These are phyloP conservation scores for Ceratocystis smalleyi DNA, from an alignment of 2,329 filamentous ascomycete genomes.

Conservation along the genomic window DNA sequence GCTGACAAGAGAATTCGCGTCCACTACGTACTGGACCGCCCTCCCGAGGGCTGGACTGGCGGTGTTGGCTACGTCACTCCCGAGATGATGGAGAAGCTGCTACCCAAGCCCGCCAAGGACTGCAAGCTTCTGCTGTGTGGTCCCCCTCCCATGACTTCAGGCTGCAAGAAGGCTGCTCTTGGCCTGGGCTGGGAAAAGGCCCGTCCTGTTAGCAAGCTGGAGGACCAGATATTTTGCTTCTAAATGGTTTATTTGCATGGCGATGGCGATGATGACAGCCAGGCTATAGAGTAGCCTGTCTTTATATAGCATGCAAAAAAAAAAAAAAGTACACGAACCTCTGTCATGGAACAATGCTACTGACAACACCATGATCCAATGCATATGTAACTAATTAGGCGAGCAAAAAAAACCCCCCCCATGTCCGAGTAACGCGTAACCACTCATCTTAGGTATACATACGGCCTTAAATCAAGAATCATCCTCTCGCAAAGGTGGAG, in stretches of 20 bases:
- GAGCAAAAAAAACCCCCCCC: neutral
- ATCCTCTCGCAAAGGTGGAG: neutral
- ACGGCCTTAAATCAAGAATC: neutral
- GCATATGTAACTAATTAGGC: neutral
- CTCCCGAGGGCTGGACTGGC: conserved; percentile 78
- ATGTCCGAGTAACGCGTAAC: neutral
- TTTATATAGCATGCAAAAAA: neutral
- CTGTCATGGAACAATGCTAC: conserved; percentile 10
- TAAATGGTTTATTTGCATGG: conserved; percentile 20
- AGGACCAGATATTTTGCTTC: conserved; percentile 97
- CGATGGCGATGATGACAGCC: neutral
- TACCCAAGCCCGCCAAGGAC: conserved; percentile 69
- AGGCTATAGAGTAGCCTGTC: neutral
- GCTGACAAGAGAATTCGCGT: conserved; percentile 72
- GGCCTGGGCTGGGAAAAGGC: conserved; percentile 83
- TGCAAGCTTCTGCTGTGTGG: conserved; percentile 92
- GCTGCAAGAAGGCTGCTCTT: conserved; percentile 92
- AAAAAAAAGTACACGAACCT: neutral
- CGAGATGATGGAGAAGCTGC: conserved; percentile 79
- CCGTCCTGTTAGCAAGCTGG: conserved; percentile 86
- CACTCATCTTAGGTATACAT: neutral
- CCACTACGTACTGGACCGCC: conserved; percentile 93
- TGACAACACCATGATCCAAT: neutral
- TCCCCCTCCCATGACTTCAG: conserved; percentile 89
- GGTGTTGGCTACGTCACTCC: conserved; percentile 88